Conservation (phyloP, 169 alveolate genomes). For the Cryptosporidium ubiquitum region DNA sequence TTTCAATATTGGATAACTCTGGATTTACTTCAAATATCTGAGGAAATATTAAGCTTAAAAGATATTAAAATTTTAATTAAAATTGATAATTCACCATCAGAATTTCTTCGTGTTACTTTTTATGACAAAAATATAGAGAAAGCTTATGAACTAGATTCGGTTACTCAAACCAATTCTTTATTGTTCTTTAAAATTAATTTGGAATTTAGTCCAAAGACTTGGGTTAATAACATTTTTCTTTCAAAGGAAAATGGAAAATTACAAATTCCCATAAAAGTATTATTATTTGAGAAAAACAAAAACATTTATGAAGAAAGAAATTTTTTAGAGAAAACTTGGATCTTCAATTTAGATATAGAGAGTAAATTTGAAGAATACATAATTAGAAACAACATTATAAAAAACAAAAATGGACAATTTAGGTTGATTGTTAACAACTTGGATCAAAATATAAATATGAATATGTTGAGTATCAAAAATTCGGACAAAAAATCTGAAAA, state of each 20-base stretch:
- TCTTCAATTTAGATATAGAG: neutral
- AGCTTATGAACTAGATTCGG: neutral
- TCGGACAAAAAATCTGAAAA: neutral
- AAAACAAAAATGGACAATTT: neutral
- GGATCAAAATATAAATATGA: neutral
- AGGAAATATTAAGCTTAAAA: neutral
- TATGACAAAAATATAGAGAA: neutral
- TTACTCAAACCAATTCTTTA: neutral
- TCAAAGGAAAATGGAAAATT: neutral
- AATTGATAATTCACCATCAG: neutral
- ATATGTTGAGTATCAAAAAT: neutral
- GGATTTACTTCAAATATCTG: constrained; percentile 1
- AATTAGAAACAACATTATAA: neutral
- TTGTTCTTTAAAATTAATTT: neutral
- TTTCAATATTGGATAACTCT: neutral
- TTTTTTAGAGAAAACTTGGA: neutral
- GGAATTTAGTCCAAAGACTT: neutral
- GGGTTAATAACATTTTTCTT: neutral
- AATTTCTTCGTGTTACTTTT: neutral
- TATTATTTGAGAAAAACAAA: neutral
- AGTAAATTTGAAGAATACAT: neutral
- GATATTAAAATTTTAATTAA: neutral
- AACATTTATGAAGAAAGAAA: neutral
- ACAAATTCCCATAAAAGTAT: neutral
- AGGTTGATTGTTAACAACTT: neutral